A percentile compares a stretch with the other conserved stretches of the same genome.
Evolutionary conservation across 257 asterid species (phyloP).

Genomic region (Lycium ferocissimum): DNA sequence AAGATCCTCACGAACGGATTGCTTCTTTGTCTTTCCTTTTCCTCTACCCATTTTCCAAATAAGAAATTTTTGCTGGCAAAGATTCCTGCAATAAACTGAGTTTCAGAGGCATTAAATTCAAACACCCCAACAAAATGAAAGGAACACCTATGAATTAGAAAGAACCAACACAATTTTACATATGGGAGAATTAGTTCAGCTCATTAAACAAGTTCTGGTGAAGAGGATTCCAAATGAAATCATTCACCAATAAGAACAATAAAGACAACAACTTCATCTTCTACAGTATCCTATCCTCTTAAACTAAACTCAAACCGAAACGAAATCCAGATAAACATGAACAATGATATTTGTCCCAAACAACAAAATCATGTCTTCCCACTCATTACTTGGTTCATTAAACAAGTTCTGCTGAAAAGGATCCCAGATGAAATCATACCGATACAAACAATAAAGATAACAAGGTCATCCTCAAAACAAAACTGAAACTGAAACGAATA

Average conservation of each 20-base stretch:
- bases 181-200: background rate
- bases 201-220: background rate
- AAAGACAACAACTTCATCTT: background rate
- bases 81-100: slow-evolving; percentile 47
- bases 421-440: background rate
- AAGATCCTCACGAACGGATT: slow-evolving; percentile 53
- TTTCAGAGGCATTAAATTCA: slow-evolving; percentile 22
- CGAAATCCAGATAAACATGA: background rate
- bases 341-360: background rate
- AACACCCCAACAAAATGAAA: slow-evolving; percentile 10
- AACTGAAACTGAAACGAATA: background rate
- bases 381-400: background rate
- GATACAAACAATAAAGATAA: background rate
- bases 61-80: slow-evolving; percentile 20
- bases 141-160: background rate
- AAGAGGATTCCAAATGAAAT: background rate
- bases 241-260: background rate
- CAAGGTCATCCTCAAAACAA: slow-evolving; percentile 3
- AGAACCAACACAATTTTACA: slow-evolving; percentile 9
- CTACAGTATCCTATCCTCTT: background rate
- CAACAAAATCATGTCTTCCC: slow-evolving; percentile 17
- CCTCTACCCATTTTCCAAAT: slow-evolving; percentile 74
- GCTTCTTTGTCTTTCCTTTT: slow-evolving; percentile 80
- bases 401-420: background rate
- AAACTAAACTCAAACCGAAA: background rate